Conservation (phyloP, 176 grass and related monocot genomes). For the Avena atlantica region DNA sequence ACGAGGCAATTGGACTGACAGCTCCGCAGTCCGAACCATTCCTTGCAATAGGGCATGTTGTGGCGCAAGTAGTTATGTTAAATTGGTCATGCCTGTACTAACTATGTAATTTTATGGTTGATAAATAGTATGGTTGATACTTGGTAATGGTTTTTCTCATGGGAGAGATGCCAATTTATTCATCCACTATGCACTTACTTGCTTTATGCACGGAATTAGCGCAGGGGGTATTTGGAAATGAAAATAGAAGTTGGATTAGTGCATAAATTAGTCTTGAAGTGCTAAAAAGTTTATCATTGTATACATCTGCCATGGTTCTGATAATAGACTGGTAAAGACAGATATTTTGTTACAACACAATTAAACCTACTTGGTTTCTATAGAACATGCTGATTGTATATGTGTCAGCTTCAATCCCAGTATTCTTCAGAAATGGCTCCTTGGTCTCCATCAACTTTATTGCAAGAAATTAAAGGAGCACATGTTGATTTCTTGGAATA, state of each 20-base stretch:
- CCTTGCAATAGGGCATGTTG: neutral
- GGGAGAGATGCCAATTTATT: neutral
- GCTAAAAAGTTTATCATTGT: neutral
- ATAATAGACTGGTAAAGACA: neutral
- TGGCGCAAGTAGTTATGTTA: neutral
- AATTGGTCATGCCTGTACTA: neutral
- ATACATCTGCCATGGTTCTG: conserved; percentile 6
- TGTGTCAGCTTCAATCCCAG: neutral
- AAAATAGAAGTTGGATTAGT: neutral
- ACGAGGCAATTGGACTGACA: neutral
- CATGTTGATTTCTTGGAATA: neutral
- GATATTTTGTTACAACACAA: neutral
- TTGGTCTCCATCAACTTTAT: neutral
- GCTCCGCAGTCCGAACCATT: neutral
- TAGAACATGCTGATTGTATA: neutral
- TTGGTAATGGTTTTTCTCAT: neutral
- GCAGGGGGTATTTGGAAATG: neutral
- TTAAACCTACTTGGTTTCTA: neutral
- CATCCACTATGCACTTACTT: neutral
- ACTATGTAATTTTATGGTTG: conserved; percentile 25
- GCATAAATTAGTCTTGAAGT: neutral
- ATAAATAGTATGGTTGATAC: neutral
- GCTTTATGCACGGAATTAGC: neutral
- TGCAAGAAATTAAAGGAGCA: neutral
- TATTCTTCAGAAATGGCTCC: neutral